These are phyloP conservation scores for Fusarium chaquense DNA, from an alignment of 2,329 filamentous ascomycete genomes.

Conservation along the genomic window DNA sequence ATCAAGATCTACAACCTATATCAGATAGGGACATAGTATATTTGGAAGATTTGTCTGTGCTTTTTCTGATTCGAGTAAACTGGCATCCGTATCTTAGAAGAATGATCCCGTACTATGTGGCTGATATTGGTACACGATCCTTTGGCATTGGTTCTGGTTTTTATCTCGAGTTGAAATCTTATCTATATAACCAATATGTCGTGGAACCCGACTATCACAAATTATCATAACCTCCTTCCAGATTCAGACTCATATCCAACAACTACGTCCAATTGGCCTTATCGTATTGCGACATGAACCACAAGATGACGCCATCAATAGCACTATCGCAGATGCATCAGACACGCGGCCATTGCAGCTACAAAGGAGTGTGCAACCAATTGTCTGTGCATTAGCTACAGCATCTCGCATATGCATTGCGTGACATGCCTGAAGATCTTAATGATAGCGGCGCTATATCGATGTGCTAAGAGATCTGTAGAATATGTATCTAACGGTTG, in stretches of 20 bases:
- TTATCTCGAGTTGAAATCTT: background rate
- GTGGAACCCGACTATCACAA: slow-evolving; percentile 12
- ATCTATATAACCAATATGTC: background rate
- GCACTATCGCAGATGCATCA: background rate
- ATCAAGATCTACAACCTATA: background rate
- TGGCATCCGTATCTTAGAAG: background rate
- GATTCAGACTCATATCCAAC: background rate
- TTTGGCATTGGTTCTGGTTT: background rate
- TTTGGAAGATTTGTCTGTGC: background rate
- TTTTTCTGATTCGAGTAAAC: background rate
- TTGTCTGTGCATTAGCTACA: background rate
- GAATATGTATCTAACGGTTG: background rate
- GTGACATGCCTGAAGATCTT: background rate
- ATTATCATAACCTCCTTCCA: background rate
- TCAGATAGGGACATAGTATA: accelerated
- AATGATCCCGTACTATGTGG: background rate
- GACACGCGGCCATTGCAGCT: background rate
- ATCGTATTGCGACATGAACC: background rate
- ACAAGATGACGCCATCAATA: slow-evolving; percentile 9
- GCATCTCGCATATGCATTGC: slow-evolving; percentile 22
- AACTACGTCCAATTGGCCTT: slow-evolving; percentile 4
- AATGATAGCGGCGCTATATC: background rate
- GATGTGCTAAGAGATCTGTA: background rate
- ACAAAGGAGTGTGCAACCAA: background rate
- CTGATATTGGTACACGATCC: too few species aligned